Evolutionary conservation across 2,329 filamentous ascomycete genomes (phyloP).

Genomic region (Diplodia corticola): DNA sequence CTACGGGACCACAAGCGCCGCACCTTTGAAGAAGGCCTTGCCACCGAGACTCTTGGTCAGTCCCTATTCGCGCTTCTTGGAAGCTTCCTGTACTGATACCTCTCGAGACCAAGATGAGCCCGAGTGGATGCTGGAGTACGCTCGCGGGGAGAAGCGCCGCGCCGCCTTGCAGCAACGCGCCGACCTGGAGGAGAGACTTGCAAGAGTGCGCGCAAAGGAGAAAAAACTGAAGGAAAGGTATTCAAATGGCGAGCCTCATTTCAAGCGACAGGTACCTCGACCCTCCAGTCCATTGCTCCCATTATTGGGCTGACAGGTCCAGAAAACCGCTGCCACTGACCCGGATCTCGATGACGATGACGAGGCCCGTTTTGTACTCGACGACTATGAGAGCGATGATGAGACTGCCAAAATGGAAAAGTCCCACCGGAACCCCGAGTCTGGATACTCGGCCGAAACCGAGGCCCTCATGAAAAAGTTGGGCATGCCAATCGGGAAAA

Average conservation of each 20-base stretch:
- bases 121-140: constrained; percentile 80
- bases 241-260: constrained; percentile 48
- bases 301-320: constrained; percentile 22
- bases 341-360: constrained; percentile 34
- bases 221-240: constrained; percentile 60
- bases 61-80: not conserved
- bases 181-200: constrained; percentile 72
- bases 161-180: constrained; percentile 67
- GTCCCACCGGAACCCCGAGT: constrained; percentile 32
- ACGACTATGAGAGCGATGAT: constrained; percentile 69
- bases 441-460: constrained; percentile 71
- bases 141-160: constrained; percentile 66
- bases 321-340: constrained; percentile 28
- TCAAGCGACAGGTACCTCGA: constrained; percentile 49
- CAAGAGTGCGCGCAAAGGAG: constrained; percentile 61
- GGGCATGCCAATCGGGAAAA: constrained; percentile 37
- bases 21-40: constrained; percentile 56
- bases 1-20: constrained; percentile 76
- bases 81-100: constrained; percentile 22
- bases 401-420: constrained; percentile 42
- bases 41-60: constrained; percentile 46
- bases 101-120: constrained; percentile 65
- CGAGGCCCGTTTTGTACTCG: constrained; percentile 72
- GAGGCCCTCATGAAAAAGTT: constrained; percentile 68
- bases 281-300: too few relatives aligned